A percentile compares a stretch with the other conserved stretches of the same genome.
Evolutionary conservation across 1,284 basidiomycete species (phyloP).

Genomic region (Cystobasidium sp.): DNA sequence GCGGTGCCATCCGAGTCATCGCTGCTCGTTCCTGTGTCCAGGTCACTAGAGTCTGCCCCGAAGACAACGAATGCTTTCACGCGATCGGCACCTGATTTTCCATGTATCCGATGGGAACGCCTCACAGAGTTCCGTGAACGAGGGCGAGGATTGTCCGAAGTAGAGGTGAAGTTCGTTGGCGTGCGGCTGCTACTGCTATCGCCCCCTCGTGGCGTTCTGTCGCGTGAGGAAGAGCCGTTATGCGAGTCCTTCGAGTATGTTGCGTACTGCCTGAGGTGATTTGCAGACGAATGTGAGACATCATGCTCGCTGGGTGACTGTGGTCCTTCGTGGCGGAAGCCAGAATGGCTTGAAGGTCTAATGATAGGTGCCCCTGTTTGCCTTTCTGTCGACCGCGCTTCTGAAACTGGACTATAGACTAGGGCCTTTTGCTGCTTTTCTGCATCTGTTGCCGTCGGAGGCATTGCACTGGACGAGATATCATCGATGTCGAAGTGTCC

Average conservation of each 20-base stretch:
- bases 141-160: neutral
- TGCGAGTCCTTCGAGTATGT: constrained; percentile 15
- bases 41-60: constrained; percentile 40
- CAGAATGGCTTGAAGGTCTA: neutral
- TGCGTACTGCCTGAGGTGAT: constrained; percentile 23
- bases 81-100: neutral
- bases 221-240: neutral
- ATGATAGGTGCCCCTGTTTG: constrained; percentile 13
- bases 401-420: neutral
- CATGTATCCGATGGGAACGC: neutral
- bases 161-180: neutral
- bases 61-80: constrained; percentile 43
- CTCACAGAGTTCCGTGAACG: constrained; percentile 6
- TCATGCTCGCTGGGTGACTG: constrained; percentile 24
- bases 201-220: neutral
- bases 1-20: constrained; percentile 23
- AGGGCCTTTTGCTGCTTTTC: neutral
- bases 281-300: constrained; percentile 19
- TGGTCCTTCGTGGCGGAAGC: neutral
- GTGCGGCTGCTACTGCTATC: neutral
- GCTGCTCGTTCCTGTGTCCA: constrained; percentile 28
- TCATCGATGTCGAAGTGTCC: constrained; percentile 83
- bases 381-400: neutral
- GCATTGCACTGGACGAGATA: neutral
- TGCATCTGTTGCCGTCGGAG: neutral